Conservation (phyloP, 169 alveolate genomes). For the Plasmodium malariae region DNA sequence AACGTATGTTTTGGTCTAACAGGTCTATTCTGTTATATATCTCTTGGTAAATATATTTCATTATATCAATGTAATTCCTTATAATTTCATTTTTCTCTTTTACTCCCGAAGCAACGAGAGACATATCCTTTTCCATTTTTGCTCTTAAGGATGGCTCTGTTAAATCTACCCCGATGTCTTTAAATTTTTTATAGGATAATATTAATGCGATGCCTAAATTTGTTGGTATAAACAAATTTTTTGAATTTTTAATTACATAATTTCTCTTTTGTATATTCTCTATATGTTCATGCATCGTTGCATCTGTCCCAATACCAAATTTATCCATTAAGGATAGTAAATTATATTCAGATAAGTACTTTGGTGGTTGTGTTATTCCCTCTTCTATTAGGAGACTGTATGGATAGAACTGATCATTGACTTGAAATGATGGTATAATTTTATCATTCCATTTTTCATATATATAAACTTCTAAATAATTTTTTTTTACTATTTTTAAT, state of each 20-base stretch:
- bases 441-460: constrained; percentile 77
- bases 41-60: constrained; percentile 75
- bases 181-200: constrained; percentile 81
- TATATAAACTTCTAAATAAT: constrained; percentile 68
- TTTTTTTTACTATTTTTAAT: constrained; percentile 60
- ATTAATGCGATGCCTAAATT: constrained; percentile 78
- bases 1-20: constrained; percentile 39
- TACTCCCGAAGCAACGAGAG: constrained; percentile 91
- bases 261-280: constrained; percentile 97
- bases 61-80: constrained; percentile 67
- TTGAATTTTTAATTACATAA: constrained; percentile 88
- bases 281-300: constrained; percentile 99
- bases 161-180: constrained; percentile 79
- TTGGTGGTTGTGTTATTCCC: constrained; percentile 92
- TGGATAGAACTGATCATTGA: constrained; percentile 50
- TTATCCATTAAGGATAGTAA: constrained; percentile 96
- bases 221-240: constrained; percentile 51
- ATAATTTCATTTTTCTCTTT: constrained; percentile 60
- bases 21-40: constrained; percentile 69
- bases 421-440: constrained; percentile 52
- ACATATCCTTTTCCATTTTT: constrained; percentile 94
- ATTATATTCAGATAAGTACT: constrained; percentile 96
- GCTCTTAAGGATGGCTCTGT: constrained; percentile 93
- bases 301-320: constrained; percentile 99
- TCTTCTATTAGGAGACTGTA: constrained; percentile 49